phyloP scores from a whole-genome alignment of 1,139 yeast genomes.

The Trichomonascaceae sp. region DNA sequence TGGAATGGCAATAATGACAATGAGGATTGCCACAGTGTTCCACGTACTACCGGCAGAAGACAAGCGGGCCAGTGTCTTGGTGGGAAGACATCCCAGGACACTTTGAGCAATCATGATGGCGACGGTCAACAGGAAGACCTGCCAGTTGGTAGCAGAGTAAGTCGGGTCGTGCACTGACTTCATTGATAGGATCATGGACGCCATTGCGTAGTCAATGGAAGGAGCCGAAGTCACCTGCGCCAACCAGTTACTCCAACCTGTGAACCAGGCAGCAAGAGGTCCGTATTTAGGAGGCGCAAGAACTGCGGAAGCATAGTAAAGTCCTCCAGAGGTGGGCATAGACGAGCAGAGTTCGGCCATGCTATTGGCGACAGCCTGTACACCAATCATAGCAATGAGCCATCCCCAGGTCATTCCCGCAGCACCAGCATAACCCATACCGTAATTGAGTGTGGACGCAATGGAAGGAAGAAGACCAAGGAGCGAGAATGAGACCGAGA shows the following conservation, averaged over 20 bases:
- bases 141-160: slow-evolving; percentile 37
- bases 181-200: slow-evolving; percentile 47
- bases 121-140: slow-evolving; percentile 37
- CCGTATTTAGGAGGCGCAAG: slow-evolving; percentile 40
- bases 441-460: slow-evolving; percentile 28
- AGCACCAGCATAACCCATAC: slow-evolving; percentile 40
- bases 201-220: slow-evolving; percentile 49
- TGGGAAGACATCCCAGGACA: slow-evolving; percentile 26
- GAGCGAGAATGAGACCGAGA: slow-evolving; percentile 57
- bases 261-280: slow-evolving; percentile 44
- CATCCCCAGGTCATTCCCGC: slow-evolving; percentile 54
- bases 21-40: slow-evolving; percentile 36
- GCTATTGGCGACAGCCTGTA: slow-evolving; percentile 36
- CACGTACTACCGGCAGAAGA: slow-evolving; percentile 39
- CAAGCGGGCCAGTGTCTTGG: slow-evolving; percentile 44
- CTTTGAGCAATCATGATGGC: slow-evolving; percentile 42
- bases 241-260: slow-evolving; percentile 48
- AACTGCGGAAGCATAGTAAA: slow-evolving; percentile 44
- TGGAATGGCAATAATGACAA: slow-evolving; percentile 45
- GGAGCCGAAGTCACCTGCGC: slow-evolving; percentile 50
- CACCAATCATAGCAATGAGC: slow-evolving; percentile 40
- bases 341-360: slow-evolving; percentile 50
- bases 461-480: slow-evolving; percentile 58
- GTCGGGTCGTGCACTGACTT: slow-evolving; percentile 25
- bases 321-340: slow-evolving; percentile 57